Base-by-base conservation (phyloP, 768 basidiomycete genomes). In the Pisolithus marmoratus region DNA sequence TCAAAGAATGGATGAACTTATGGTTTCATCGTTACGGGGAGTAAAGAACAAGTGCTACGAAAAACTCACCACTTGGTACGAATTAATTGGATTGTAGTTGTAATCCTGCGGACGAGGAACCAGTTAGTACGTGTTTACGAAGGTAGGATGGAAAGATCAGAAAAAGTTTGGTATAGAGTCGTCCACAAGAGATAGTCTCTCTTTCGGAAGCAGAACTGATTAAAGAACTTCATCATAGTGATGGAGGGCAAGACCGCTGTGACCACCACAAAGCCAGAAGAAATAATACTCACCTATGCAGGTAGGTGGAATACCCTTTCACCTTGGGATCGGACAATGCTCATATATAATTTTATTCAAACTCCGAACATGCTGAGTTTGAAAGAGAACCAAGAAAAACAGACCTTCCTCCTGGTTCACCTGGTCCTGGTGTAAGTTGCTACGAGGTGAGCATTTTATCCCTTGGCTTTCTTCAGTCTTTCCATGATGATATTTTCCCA, bases 1-100 rank as follows among this genome's bases (percentile, higher is more conserved):
- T 86, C 85, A 85, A 87, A 75, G 84, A 87, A 87, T 86, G 85
- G 85, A 87, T 86, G 78, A 87, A 85, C 84, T 87, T 79, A 68
- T 34, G 70, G 48, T 86, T 84, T 86, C 84, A 73, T 85, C 84
- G 67, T 71, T 51, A 38, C 43, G 47, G 26, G 17, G 51, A 22
- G 51, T 31, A 42, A 5, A 11, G 20, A 41, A 24, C 38, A 11
- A n/a, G 47, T 27, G 46, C 45, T 49, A 54, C 47, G 8, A 36
- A 11, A 29, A 15, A 34, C 34, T 34, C 15, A 34, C 34, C 34
- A 34, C 14, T 14, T 14, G 34, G 14, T 34, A 14, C 34, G 12
- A 34, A 34, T 14, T 34, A 12, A 5, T 12, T 34, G 14, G 14
- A 5, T 14, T 34, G 12, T 5, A 15, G 1, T 34, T 14, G 4